phyloP scores from a whole-genome alignment of 164 flowering plant genomes.

The Nelumbo lutea region DNA sequence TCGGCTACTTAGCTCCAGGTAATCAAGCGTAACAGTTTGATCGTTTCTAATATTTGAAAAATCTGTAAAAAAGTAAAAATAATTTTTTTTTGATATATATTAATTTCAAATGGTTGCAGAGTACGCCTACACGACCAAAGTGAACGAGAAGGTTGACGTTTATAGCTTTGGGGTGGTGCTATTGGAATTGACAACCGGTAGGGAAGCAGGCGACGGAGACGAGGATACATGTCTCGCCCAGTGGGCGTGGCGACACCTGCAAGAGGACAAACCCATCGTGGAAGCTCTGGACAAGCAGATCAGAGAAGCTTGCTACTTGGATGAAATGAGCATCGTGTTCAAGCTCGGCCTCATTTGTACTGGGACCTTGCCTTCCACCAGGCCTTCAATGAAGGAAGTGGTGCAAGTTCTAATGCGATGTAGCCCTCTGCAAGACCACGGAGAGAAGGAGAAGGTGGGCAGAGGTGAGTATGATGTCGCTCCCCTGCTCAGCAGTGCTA shows the following conservation, averaged over 20 bases:
- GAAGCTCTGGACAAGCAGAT: constrained; percentile 52
- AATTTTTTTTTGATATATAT: neutral
- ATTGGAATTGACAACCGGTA: constrained; percentile 34
- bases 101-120: constrained; percentile 30
- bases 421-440: neutral
- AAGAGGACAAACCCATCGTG: constrained; percentile 24
- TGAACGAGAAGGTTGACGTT: constrained; percentile 70
- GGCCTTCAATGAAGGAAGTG: constrained; percentile 69
- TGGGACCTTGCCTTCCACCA: constrained; percentile 29
- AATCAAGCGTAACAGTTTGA: neutral
- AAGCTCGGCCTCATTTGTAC: constrained; percentile 61
- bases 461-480: constrained; percentile 25
- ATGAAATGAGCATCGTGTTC: constrained; percentile 49
- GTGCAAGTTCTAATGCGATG: constrained; percentile 35
- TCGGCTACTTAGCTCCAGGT: constrained; percentile 86
- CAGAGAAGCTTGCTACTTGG: constrained; percentile 32
- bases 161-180: too few species aligned
- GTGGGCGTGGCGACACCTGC: constrained; percentile 52
- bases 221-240: constrained; percentile 45
- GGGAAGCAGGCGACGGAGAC: constrained; percentile 42
- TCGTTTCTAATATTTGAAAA: neutral
- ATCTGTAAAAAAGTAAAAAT: neutral
- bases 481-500: constrained; percentile 38
- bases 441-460: constrained; percentile 11
- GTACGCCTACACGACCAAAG: constrained; percentile 43